A percentile compares a stretch with the other conserved stretches of the same genome.
phyloP scores from a whole-genome alignment of 2,329 filamentous ascomycete species.

The Elsinoe arachidis region DNA sequence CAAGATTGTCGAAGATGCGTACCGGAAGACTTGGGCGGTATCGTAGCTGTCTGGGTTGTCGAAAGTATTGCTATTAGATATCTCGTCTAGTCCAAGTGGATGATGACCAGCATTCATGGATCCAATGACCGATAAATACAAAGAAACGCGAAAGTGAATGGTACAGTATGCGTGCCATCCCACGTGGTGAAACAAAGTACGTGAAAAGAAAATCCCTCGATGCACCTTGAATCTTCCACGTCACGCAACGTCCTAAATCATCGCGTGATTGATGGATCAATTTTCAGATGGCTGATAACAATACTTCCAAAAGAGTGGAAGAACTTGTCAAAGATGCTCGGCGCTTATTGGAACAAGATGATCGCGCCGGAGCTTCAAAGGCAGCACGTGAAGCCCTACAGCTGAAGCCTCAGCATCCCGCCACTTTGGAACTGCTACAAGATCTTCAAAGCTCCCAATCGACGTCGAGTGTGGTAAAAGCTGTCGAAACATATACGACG shows the following conservation, averaged over 20 bases:
- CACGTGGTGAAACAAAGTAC: too few species aligned
- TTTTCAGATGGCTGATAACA: constrained; percentile 7
- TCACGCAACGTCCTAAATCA: neutral
- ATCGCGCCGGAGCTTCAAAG: constrained; percentile 4
- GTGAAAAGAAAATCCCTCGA: too few species aligned
- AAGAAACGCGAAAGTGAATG: too few species aligned
- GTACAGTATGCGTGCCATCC: too few species aligned
- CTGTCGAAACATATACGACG: neutral
- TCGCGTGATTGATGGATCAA: neutral
- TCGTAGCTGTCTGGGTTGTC: neutral
- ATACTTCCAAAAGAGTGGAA: neutral
- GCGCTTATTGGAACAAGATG: neutral
- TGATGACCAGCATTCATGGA: too few species aligned
- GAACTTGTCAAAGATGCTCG: neutral
- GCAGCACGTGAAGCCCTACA: constrained; percentile 5
- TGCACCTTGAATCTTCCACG: neutral
- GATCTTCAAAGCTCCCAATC: constrained; percentile 15
- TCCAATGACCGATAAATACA: too few species aligned
- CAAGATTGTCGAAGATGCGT: neutral
- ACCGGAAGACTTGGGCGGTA: neutral
- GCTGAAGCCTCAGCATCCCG: constrained; percentile 13
- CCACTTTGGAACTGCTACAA: constrained; percentile 31
- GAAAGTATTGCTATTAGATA: too few species aligned
- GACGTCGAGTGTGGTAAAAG: neutral
- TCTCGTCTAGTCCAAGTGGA: too few species aligned